A percentile compares a stretch with the other conserved stretches of the same genome.
Conservation (phyloP, 164 flowering plant species). For the Macadamia integrifolia region DNA sequence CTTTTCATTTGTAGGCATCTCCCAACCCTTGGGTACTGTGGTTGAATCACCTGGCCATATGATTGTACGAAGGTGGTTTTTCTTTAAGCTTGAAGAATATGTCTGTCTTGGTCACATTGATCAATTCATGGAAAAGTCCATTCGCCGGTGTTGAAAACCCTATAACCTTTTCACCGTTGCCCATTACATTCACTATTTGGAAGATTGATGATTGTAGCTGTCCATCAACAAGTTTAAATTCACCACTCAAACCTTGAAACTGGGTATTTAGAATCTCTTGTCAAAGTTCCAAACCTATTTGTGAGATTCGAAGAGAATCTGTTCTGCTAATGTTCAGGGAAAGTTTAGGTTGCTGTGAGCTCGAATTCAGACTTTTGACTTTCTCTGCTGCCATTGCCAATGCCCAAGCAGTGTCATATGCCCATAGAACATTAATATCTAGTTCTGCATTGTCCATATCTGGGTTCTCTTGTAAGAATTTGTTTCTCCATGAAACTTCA, state of each 20-base stretch:
- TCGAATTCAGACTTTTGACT: no score
- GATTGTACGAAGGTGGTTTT: not conserved
- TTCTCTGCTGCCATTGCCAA: no score
- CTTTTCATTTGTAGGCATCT: constrained; percentile 1
- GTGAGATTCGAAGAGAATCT: not conserved
- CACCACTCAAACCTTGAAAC: constrained; percentile 28
- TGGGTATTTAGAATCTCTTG: constrained; percentile 11
- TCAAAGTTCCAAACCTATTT: constrained; percentile 8
- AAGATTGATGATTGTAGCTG: constrained; percentile 18
- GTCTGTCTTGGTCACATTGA: not conserved
- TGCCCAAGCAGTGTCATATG: no score
- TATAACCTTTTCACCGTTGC: constrained; percentile 13
- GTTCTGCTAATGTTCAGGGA: no score
- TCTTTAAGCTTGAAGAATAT: not conserved
- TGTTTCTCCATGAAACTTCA: no score
- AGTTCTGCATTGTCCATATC: no score
- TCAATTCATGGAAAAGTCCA: constrained; percentile 8
- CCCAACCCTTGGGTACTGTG: constrained; percentile 5
- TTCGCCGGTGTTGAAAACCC: constrained; percentile 26
- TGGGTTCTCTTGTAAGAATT: no score
- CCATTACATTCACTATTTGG: constrained; percentile 26
- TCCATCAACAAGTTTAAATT: constrained; percentile 15
- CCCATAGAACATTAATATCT: no score
- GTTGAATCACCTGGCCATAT: constrained; percentile 7
- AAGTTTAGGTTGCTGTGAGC: no score